Evolutionary conservation across 163 green algal species (phyloP), one percentile per base, ranked within the genome.

Genomic region (Chlamydomonas reinhardtii): DNA sequence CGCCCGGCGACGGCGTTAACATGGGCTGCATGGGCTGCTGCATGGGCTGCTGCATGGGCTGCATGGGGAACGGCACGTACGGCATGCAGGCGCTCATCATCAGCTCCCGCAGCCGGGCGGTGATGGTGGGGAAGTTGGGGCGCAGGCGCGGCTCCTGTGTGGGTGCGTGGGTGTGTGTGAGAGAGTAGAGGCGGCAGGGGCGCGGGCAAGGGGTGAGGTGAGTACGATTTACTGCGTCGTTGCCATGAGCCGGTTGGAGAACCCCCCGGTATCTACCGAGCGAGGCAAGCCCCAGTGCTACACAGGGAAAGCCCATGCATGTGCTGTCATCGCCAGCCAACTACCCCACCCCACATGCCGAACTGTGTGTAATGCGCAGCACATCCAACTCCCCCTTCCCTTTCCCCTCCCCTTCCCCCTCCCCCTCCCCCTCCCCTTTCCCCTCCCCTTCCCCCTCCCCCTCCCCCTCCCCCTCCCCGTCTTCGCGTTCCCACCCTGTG

Each of bases 101-200:
- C 11, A 39, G 34, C 80, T 86, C 70, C 31, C 80, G 69, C 14
- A 86, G 80, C 27, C 70, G 69, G 11, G 35, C 52, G 70, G 56
- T 59, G 70, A 86, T 79, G 69, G 80, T 86, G 4, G 80, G 54
- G 56, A 86, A 86, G 59, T 74, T 78, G 20, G 80, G 80, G 15
- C 80, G 80, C 29, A 86, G 70, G 16, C 80, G 69, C 6, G 80
- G 80, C 43, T 86, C 80, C 80, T 86, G 80, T n/a, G 32, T 12
- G 22, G 54, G 73, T 15, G 19, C n/a, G n/a, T n/a, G n/a, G n/a
- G n/a, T n/a, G n/a, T n/a, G n/a, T n/a, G n/a, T n/a, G 72, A 8
- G 11, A 6, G 11, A n/a, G 4, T 14, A 25, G 35, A 11, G 35
- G 8, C 14, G 32, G 34, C 5, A 54, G 69, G 32, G 34, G n/a